Conservation (phyloP, 345 rosid genomes). For the Acer negundo region DNA sequence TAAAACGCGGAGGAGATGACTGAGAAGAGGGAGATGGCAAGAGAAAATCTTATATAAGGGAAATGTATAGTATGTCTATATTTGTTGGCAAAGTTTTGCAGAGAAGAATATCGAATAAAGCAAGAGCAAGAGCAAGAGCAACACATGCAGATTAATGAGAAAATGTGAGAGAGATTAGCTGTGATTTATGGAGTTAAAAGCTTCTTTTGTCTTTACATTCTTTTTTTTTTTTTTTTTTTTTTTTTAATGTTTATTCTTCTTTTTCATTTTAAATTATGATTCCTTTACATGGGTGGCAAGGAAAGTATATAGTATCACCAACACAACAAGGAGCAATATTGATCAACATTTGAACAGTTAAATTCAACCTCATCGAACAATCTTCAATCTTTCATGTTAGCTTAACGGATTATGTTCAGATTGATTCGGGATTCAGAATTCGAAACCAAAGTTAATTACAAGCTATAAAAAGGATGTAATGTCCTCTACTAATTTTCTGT, state of each 20-base stretch:
- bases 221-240: conserved; percentile 42
- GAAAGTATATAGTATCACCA: conserved; percentile 37
- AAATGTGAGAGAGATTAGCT: conserved; percentile 22
- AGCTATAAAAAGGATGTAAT: not conserved
- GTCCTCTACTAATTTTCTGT: not conserved
- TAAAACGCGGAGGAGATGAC: not conserved
- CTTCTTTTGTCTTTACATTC: conserved; percentile 28
- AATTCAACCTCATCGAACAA: not conserved
- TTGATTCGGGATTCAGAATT: too few relatives aligned
- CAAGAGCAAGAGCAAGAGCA: conserved; percentile 22
- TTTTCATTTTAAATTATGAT: conserved; percentile 36
- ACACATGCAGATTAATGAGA: conserved; percentile 18
- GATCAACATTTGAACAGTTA: not conserved
- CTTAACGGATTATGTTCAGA: not conserved
- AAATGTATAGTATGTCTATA: not conserved
- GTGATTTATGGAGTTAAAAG: conserved; percentile 23
- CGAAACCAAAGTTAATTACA: too few relatives aligned
- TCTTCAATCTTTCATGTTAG: not conserved
- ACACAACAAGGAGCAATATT: not conserved
- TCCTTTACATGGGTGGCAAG: conserved; percentile 53
- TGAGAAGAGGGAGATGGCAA: conserved; percentile 14
- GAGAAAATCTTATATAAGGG: conserved; percentile 12
- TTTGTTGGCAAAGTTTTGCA: conserved; percentile 18
- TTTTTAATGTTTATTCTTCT: conserved; percentile 24
- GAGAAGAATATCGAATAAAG: conserved; percentile 45